phyloP scores from a whole-genome alignment of 1,284 basidiomycete genomes.

The Cryptococcus amylolentus region DNA sequence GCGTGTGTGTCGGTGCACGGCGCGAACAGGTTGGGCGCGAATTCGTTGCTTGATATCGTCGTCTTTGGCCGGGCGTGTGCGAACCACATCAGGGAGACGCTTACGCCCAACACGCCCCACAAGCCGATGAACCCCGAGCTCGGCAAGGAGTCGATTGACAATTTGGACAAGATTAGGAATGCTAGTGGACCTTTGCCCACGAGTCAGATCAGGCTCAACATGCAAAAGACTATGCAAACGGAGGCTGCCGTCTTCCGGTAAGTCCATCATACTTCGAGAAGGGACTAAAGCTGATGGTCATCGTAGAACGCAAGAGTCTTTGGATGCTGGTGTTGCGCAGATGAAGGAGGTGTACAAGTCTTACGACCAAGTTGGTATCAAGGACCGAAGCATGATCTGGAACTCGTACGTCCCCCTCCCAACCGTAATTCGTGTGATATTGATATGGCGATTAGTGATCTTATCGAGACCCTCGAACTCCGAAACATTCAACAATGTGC shows the following conservation, averaged over 20 bases:
- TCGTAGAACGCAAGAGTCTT: constrained; percentile 75
- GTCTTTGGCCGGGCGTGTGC: constrained; percentile 99
- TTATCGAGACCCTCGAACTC: constrained; percentile 94
- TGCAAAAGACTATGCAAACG: constrained; percentile 99
- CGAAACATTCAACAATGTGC: constrained; percentile 94
- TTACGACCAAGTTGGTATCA: constrained; percentile 88
- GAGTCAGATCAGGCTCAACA: constrained; percentile 83
- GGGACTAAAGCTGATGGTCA: constrained; percentile 5
- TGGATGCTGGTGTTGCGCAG: constrained; percentile 90
- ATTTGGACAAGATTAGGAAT: constrained; percentile 84
- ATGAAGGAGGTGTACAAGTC: constrained; percentile 80
- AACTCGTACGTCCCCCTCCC: constrained; percentile 66
- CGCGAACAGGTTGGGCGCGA: constrained; percentile 98
- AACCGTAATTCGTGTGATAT: no score
- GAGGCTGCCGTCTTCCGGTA: constrained; percentile 87
- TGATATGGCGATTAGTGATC: constrained; percentile 56
- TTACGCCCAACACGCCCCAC: constrained; percentile 86
- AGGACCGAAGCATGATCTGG: constrained; percentile 99
- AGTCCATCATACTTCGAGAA: constrained; percentile 19
- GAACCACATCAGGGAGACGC: constrained; percentile 92
- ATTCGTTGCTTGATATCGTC: constrained; percentile 98
- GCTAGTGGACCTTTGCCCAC: constrained; percentile 80
- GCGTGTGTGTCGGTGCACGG: constrained; percentile 99
- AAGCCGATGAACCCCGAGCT: constrained; percentile 83
- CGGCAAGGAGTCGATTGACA: constrained; percentile 80